Percentiles rank a stretch among this genome's conserved stretches.
phyloP scores from a whole-genome alignment of 306 rosid genomes.

The Ormosia emarginata region DNA sequence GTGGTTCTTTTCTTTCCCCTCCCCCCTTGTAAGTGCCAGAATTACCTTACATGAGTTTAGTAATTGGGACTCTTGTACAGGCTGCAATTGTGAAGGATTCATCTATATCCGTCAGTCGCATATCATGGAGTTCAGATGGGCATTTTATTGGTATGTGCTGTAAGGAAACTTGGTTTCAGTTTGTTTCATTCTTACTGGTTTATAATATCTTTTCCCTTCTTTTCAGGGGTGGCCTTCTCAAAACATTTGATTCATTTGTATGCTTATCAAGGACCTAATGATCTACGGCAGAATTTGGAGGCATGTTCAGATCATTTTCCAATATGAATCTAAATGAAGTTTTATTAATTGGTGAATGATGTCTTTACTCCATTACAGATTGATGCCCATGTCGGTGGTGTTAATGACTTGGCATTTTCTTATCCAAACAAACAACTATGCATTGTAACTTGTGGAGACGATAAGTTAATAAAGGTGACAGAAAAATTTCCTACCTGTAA shows the following conservation, averaged over 20 bases:
- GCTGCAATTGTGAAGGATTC: slow-evolving; percentile 39
- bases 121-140: slow-evolving; percentile 76
- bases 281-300: slow-evolving; percentile 50
- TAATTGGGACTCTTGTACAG: slow-evolving; percentile 37
- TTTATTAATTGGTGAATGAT: slow-evolving; percentile 5
- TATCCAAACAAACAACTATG: slow-evolving; percentile 47
- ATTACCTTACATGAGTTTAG: too few relatives aligned
- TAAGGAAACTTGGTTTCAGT: not conserved
- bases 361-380: slow-evolving; percentile 33
- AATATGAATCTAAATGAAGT: not conserved
- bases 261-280: slow-evolving; percentile 41
- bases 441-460: slow-evolving; percentile 77
- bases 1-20: too few relatives aligned
- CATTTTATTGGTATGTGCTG: slow-evolving; percentile 54
- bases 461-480: slow-evolving; percentile 66
- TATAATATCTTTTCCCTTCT: not conserved
- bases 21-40: too few relatives aligned
- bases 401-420: slow-evolving; percentile 77
- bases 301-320: slow-evolving; percentile 24
- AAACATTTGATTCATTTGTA: slow-evolving; percentile 75
- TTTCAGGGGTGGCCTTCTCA: slow-evolving; percentile 70
- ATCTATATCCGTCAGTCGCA: slow-evolving; percentile 52
- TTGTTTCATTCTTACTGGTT: not conserved
- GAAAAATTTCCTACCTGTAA: not conserved
- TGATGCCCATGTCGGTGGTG: slow-evolving; percentile 71